Evolutionary conservation across 805 yeast species (phyloP).

Genomic region (Myxozyma neotropica): DNA sequence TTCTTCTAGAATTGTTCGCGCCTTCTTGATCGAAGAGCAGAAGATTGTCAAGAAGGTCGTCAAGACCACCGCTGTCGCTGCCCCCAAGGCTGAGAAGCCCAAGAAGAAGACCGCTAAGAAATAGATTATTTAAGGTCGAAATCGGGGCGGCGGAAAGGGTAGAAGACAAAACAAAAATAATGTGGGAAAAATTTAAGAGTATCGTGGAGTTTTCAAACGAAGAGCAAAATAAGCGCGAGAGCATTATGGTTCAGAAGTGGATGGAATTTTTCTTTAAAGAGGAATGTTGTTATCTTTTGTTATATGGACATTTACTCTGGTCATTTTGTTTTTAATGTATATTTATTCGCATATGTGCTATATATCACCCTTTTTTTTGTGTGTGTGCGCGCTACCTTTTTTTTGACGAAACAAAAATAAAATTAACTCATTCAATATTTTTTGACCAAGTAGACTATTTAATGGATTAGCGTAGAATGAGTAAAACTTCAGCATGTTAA

Average conservation of each 20-base stretch:
- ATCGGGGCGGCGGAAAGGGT: neutral
- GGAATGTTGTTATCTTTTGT: no score
- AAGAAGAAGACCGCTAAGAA: constrained; percentile 37
- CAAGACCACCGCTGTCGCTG: constrained; percentile 87
- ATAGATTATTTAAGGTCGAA: constrained; percentile 2
- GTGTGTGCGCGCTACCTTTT: neutral
- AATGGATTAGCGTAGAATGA: no score
- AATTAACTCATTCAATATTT: neutral
- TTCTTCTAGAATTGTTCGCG: constrained; percentile 98
- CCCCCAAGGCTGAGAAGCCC: constrained; percentile 60
- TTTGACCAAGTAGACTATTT: neutral
- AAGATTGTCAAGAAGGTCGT: constrained; percentile 99
- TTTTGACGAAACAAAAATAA: neutral
- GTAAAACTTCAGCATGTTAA: no score
- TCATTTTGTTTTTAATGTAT: constrained; percentile 4
- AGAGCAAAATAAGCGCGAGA: neutral
- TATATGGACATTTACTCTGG: no score
- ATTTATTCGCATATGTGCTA: constrained; percentile 13
- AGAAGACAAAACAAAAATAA: neutral
- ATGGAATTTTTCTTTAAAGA: neutral
- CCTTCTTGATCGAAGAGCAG: constrained; percentile 99
- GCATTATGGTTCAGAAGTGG: neutral
- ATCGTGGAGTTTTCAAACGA: neutral
- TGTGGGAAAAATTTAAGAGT: neutral
- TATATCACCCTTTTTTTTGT: neutral